A percentile compares a stretch with the other conserved stretches of the same genome.
phyloP scores from a whole-genome alignment of 192 early-diverging fungal species.

The Glomus cerebriforme region DNA sequence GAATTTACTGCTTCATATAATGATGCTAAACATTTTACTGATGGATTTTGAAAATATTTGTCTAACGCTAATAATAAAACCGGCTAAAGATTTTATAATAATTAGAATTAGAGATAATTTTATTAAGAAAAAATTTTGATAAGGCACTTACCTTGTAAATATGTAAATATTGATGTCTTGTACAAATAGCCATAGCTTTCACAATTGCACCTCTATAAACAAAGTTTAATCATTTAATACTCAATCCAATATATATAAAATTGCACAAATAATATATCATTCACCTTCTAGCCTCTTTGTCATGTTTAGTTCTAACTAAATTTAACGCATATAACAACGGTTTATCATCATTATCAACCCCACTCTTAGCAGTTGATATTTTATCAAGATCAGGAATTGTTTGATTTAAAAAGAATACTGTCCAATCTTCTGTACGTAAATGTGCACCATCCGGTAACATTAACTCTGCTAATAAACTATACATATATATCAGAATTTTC shows the following conservation, averaged over 20 bases:
- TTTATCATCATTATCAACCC: conserved; percentile 31
- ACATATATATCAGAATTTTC: not conserved
- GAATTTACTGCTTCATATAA: conserved; percentile 83
- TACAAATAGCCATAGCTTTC: conserved; percentile 93
- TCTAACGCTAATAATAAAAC: conserved; percentile 88
- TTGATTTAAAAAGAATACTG: conserved; percentile 89
- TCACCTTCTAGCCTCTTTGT: conserved; percentile 71
- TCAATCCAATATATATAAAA: not conserved
- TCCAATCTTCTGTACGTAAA: conserved; percentile 92
- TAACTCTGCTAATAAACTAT: conserved; percentile 85
- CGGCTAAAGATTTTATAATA: conserved; percentile 65
- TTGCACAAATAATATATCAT: not conserved
- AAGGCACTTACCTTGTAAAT: conserved; percentile 69
- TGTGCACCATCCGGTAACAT: conserved; percentile 97
- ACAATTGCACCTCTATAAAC: conserved; percentile 78
- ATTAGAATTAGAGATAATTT: no score
- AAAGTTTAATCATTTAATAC: not conserved
- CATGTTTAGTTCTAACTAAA: conserved; percentile 88
- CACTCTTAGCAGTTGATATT: conserved; percentile 29
- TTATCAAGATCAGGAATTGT: conserved; percentile 54
- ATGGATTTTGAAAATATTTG: conserved; percentile 82
- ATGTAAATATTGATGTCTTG: conserved; percentile 87
- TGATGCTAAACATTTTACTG: conserved; percentile 70
- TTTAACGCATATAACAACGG: conserved; percentile 90
- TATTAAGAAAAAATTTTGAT: no score